Evolutionary conservation across 148 eudicot species (phyloP), one percentile per base, ranked within the genome.

Genomic region (Tetragonia tetragonoides): DNA sequence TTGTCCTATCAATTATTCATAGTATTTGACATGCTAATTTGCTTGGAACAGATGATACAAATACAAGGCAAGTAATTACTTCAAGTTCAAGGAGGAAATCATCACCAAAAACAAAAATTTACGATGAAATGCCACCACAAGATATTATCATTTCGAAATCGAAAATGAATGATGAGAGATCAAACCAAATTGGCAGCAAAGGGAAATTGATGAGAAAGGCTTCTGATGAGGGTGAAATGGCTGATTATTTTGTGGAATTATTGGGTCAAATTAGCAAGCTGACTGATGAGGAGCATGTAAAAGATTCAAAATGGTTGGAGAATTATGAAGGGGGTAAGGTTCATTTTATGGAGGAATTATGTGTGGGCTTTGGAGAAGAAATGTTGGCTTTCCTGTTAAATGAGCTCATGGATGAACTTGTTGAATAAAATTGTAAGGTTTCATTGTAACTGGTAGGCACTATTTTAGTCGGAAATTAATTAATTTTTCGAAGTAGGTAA

Each of bases 361-460:
- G 75, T 65, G 10, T 4, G 5, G 66, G 63, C 74, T 74, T 88
- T 74, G 87, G 83, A n/a, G 76, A 81, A 39, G 72, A 83, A 68
- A 81, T 88, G 73, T 66, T 90, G 34, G 85, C 87, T 7, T 63
- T 72, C 11, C 67, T 90, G 76, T 24, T 90, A 37, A 5, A 57
- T 73, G 81, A 82, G 40, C 67, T 82, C 15, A 16, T 66, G 0
- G 38, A 51, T 62, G 81, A 78, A 46, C 54, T 60, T n/a, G 3
- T 54, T 6, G 60, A 67, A 62, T 40, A 42, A 49, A 1, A 23
- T 61, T 12, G 66, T 21, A 62, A 1, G 14, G 38, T 62, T 10
- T 15, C 0, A 21, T 2, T 62, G 12, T 23, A 62, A 28, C 11
- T n/a, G 10, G 49, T 46, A 62, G 66, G 34, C 15, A 62, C 8